Base-by-base conservation (phyloP, 768 basidiomycete genomes). In the Exsudoporus frostii region DNA sequence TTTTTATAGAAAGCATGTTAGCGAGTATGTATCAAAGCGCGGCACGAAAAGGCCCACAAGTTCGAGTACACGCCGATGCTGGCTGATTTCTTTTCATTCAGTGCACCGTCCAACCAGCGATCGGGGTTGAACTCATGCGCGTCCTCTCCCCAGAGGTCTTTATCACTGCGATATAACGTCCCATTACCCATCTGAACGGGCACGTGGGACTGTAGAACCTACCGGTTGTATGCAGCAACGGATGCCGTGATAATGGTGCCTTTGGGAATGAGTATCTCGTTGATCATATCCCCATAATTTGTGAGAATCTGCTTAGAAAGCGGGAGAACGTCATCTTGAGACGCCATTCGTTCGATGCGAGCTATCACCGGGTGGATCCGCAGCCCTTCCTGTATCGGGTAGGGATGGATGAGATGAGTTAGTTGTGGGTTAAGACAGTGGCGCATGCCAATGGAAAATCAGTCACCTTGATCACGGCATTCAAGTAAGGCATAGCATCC, bases 191-290 rank as follows among this genome's bases (percentile, higher is more conserved):
- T 32, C n/a, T 14, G 30, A 19, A 30, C 19, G 7, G n/a, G 14
- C 5, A 9, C 1, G 25, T 15, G 36, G 8, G 19, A 42, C 9
- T 11, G 24, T 5, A 40, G 6, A 20, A 47, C 61, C 34, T 40
- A 81, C 84, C 82, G n/a, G n/a, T n/a, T n/a, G n/a, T 84, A 84
- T 1, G 74, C 79, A n/a, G 76, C 74, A 25, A 79, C 74, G 5
- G 81, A 82, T 7, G 76, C 58, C n/a, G n/a, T n/a, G 5, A 79
- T 67, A 7, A 84, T 64, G 27, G 73, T 75, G 4, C 80, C 79
- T 58, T 77, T 77, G 5, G 78, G 75, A 37, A 84, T 71, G 2
- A 76, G 74, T 10, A 85, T 45, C 45, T 79, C 69, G 1, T 62
- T 65, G 50, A 80, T 59, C 19, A 68, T 50, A 46, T 74, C 69